phyloP scores from a whole-genome alignment of 2,329 filamentous ascomycete species.

The Alternaria consortialis region DNA sequence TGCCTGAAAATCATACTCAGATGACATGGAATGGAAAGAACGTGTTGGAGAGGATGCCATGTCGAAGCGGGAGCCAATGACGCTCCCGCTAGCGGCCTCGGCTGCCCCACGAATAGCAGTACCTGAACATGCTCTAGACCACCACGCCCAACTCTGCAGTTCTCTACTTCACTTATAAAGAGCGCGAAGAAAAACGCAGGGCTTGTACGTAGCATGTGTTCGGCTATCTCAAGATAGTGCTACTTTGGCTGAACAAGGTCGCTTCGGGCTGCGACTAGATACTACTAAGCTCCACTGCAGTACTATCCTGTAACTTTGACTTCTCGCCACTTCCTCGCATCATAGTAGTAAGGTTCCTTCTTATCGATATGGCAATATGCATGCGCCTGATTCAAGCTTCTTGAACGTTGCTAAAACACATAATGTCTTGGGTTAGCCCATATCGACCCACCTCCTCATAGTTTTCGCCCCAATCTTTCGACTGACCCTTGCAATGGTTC shows the following conservation, averaged over 20 bases:
- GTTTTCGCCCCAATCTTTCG: not conserved
- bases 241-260: not conserved
- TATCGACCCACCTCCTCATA: not conserved
- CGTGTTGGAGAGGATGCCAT: not conserved
- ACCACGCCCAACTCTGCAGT: not conserved
- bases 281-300: not conserved
- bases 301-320: not conserved
- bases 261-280: not conserved
- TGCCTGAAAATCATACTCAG: not conserved
- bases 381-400: not conserved
- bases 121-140: not conserved
- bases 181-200: too few species aligned
- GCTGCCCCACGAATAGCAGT: conserved; percentile 5
- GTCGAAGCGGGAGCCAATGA: conserved; percentile 8
- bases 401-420: not conserved
- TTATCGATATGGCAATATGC: too few species aligned
- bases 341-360: not conserved
- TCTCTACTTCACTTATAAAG: not conserved
- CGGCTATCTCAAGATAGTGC: not conserved
- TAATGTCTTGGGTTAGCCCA: not conserved
- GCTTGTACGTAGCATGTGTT: not conserved
- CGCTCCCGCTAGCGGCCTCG: conserved; percentile 16
- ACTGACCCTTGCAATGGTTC: not conserved
- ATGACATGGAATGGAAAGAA: conserved; percentile 5
- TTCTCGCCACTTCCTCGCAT: not conserved